phyloP scores from a whole-genome alignment of 2,329 filamentous ascomycete species.

The Clonostachys rosea region DNA sequence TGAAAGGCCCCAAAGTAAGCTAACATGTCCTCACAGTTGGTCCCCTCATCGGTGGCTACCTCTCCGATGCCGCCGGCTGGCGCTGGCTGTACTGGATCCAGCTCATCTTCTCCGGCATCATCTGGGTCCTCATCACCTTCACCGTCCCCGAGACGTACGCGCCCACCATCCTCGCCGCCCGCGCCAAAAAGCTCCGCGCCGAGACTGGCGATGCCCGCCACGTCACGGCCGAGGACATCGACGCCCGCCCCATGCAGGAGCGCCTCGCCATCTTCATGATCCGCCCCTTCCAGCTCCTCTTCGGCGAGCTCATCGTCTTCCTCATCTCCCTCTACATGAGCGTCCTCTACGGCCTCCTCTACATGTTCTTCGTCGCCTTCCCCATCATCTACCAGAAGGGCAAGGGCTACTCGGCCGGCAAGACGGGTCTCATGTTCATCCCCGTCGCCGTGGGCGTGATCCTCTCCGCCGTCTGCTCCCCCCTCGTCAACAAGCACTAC shows the following conservation, averaged over 20 bases:
- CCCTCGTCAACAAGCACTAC: constrained; percentile 79
- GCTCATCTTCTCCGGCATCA: constrained; percentile 65
- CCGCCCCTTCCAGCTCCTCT: constrained; percentile 81
- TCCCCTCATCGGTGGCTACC: constrained; percentile 72
- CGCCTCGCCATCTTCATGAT: constrained; percentile 70
- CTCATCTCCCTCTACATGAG: constrained; percentile 83
- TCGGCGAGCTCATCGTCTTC: constrained; percentile 79
- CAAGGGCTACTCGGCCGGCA: constrained; percentile 72
- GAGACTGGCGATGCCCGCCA: constrained; percentile 61
- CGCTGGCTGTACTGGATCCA: constrained; percentile 87
- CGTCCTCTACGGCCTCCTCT: constrained; percentile 69
- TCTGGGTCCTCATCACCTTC: constrained; percentile 75
- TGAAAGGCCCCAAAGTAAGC: too few relatives aligned
- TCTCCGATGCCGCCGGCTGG: constrained; percentile 68
- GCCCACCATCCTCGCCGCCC: constrained; percentile 66
- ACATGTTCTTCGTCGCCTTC: constrained; percentile 74
- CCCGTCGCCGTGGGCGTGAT: constrained; percentile 75
- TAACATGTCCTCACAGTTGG: constrained; percentile 37
- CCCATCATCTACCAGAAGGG: constrained; percentile 71
- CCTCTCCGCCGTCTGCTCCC: constrained; percentile 59
- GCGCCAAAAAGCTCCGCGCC: constrained; percentile 69
- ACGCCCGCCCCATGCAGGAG: constrained; percentile 64
- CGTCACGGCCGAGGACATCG: constrained; percentile 78
- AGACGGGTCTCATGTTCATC: constrained; percentile 83
- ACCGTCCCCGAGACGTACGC: constrained; percentile 90